A percentile compares a stretch with the other conserved stretches of the same genome.
Evolutionary conservation across 164 flowering plant species (phyloP).

Genomic region (Tetracentron sinense): DNA sequence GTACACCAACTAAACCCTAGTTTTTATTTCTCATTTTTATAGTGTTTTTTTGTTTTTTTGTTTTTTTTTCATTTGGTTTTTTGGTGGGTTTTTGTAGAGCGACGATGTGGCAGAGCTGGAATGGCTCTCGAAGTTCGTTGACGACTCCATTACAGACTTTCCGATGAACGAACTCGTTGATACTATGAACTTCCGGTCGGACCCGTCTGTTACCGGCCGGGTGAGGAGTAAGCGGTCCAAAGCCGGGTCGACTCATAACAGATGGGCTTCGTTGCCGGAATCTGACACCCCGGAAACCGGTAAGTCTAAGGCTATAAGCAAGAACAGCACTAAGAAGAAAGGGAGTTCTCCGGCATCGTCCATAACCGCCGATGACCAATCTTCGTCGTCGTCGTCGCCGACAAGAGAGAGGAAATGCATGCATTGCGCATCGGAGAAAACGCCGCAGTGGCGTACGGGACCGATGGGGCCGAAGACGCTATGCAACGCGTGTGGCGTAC

Average conservation of each 20-base stretch:
- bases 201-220: constrained; percentile 27
- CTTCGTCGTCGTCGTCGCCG: constrained; percentile 11
- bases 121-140: constrained; percentile 63
- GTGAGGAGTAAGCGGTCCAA: constrained; percentile 41
- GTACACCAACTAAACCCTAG: constrained; percentile 2
- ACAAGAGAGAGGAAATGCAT: constrained; percentile 38
- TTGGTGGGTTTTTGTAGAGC: too few relatives aligned
- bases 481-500: constrained; percentile 66
- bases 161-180: constrained; percentile 22
- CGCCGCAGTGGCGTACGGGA: constrained; percentile 70
- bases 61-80: constrained; percentile 1
- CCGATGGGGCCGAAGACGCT: constrained; percentile 65
- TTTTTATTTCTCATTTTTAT: neutral
- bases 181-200: constrained; percentile 13
- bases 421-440: constrained; percentile 66
- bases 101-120: constrained; percentile 64
- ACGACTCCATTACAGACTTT: constrained; percentile 46
- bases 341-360: neutral
- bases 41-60: neutral
- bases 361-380: neutral
- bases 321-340: neutral
- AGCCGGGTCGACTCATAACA: constrained; percentile 6
- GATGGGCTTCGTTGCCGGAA: constrained; percentile 21
- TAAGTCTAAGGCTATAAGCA: constrained; percentile 7
- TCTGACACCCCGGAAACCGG: constrained; percentile 4